Percentiles rank a stretch among this genome's conserved stretches.
These are phyloP conservation scores for Apiospora rasikravindrae DNA, from an alignment of 2,329 filamentous ascomycete species.

Conservation along the genomic window DNA sequence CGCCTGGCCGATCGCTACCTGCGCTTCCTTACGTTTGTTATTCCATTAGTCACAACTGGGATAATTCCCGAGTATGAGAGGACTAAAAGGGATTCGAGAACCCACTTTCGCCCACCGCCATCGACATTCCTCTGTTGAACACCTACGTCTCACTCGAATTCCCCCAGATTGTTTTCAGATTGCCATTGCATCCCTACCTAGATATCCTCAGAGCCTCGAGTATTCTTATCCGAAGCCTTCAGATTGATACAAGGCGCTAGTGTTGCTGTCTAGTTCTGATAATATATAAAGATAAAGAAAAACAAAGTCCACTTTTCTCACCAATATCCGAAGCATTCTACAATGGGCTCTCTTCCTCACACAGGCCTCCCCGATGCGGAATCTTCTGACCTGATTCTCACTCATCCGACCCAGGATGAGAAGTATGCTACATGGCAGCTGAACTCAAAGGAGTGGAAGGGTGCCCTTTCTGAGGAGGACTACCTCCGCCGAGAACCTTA, in stretches of 20 bases:
- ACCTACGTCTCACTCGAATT: conserved; percentile 8
- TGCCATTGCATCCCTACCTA: not conserved
- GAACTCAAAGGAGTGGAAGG: conserved; percentile 64
- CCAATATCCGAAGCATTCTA: conserved; percentile 18
- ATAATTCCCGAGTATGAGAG: not conserved
- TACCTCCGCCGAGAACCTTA: conserved; percentile 66
- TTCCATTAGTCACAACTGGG: conserved; percentile 8
- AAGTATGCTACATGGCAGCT: conserved; percentile 58
- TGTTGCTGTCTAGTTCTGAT: not conserved
- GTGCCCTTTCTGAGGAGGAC: conserved; percentile 55
- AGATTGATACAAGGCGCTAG: not conserved
- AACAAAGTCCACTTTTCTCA: not conserved
- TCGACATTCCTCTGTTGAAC: not conserved
- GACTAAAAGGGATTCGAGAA: conserved; percentile 12
- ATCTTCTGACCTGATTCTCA: conserved; percentile 51
- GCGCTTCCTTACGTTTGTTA: conserved; percentile 1
- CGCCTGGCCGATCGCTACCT: not conserved
- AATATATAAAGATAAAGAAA: not conserved
- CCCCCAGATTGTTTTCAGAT: not conserved
- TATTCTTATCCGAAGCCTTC: not conserved
- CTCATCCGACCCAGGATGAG: conserved; percentile 62
- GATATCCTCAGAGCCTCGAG: not conserved
- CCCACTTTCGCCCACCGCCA: conserved; percentile 11
- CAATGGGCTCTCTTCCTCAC: conserved; percentile 41
- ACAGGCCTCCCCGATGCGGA: conserved; percentile 40